These are phyloP conservation scores for Bocquillonia castaneifolia DNA, from an alignment of 441 rosid genomes.

Conservation along the genomic window DNA sequence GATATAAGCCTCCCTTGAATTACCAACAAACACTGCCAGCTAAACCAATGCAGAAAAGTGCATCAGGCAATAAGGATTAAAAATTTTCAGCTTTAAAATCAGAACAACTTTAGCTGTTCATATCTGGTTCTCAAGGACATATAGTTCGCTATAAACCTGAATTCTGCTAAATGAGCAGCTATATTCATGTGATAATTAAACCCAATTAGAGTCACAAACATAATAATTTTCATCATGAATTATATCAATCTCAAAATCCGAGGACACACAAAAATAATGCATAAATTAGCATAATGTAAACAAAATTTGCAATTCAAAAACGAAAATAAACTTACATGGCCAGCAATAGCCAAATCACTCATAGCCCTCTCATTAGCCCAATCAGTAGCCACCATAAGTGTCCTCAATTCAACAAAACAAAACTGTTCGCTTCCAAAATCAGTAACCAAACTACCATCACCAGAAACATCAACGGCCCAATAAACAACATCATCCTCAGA, in stretches of 20 bases:
- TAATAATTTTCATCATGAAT: background rate
- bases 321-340: slow-evolving; percentile 56
- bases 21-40: background rate
- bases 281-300: background rate
- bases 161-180: background rate
- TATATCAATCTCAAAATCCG: background rate
- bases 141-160: background rate
- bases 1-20: too few species aligned
- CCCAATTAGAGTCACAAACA: background rate
- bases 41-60: background rate
- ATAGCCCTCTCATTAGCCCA: slow-evolving; percentile 64
- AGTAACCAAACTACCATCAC: slow-evolving; percentile 35
- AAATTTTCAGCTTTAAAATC: background rate
- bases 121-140: background rate
- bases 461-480: slow-evolving; percentile 76
- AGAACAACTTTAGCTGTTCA: background rate
- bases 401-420: slow-evolving; percentile 82
- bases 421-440: slow-evolving; percentile 38
- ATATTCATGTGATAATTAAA: background rate
- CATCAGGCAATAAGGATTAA: background rate
- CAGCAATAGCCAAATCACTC: slow-evolving; percentile 92
- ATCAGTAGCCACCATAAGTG: slow-evolving; percentile 91
- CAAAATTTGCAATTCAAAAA: background rate
- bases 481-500: slow-evolving; percentile 56
- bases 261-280: background rate